Percentiles rank a stretch among this genome's conserved stretches.
phyloP scores from a whole-genome alignment of 1,139 yeast genomes.

The Meyerozyma guilliermondii region DNA sequence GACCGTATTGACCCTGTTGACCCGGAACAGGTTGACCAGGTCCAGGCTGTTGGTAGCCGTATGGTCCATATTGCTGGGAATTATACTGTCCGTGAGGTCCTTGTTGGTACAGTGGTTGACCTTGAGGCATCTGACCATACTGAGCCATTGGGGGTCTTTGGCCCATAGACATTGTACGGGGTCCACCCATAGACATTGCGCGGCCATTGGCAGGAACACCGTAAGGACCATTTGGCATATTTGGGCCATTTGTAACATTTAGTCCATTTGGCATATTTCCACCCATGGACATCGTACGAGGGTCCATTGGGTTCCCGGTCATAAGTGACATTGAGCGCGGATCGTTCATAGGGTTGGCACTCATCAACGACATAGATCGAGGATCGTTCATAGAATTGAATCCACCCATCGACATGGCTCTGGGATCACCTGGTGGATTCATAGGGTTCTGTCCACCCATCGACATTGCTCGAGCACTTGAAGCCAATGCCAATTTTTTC shows the following conservation, averaged over 20 bases:
- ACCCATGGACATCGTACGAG: slow-evolving; percentile 6
- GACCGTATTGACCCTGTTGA: neutral
- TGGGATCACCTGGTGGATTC: slow-evolving; percentile 28
- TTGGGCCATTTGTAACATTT: neutral
- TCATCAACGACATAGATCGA: slow-evolving; percentile 3
- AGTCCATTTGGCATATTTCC: neutral
- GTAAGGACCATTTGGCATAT: neutral
- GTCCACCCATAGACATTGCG: slow-evolving; percentile 6
- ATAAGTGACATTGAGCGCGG: slow-evolving; percentile 1
- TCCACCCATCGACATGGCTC: slow-evolving; percentile 47
- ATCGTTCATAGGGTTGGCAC: neutral
- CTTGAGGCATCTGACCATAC: neutral
- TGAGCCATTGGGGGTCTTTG: slow-evolving; percentile 4
- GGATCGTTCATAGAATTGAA: slow-evolving; percentile 7
- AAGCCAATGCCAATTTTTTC: slow-evolving; percentile 51
- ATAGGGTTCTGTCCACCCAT: slow-evolving; percentile 33
- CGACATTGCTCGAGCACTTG: slow-evolving; percentile 45
- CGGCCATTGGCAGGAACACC: neutral
- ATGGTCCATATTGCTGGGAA: neutral
- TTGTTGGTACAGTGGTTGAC: slow-evolving; percentile 2
- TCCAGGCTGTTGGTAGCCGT: neutral
- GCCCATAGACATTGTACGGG: slow-evolving; percentile 2
- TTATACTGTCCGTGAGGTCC: neutral
- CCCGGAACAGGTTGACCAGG: neutral
- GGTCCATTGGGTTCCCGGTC: neutral